Evolutionary conservation across 148 eudicot genomes (phyloP), one percentile per base, ranked within the genome.

Genomic region (Rhododendron henanense): DNA sequence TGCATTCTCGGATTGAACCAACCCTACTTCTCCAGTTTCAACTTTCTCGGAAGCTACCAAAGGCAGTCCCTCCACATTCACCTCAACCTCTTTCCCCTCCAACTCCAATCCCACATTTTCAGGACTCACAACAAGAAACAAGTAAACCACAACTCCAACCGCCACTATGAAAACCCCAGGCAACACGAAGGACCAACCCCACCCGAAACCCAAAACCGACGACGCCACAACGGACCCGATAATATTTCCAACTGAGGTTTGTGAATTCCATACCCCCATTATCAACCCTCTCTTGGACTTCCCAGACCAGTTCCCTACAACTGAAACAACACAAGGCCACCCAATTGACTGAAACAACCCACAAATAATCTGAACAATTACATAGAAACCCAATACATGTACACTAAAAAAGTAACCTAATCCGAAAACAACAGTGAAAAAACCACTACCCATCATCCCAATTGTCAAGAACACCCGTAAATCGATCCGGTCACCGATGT

Each of bases 151-250:
- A 87, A 84, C 57, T 13, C 96, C 94, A 44, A 90, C 85, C 25
- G 92, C 41, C 51, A 94, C 69, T 13, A 95, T 90, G 16, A 93
- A 89, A 10, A 94, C 15, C 18, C 98, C 99, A 19, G 99, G 98
- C 89, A 93, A 90, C 73, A 93, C 87, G 87, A 97, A 97, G 4
- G 98, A 93, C 98, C 99, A 97, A 57, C 99, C 99, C 99, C 99
- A 97, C 48, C 99, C 99, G 84, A 86, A 91, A 13, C 92, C 93
- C 61, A 97, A 85, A 85, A 93, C 92, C 0, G 93, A 94, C 0
- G 98, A 93, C 0, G 98, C 99, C n/a, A 93, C 86, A 35, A 97
- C 15, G 3, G 99, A 97, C 1, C 99, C 99, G 1, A 95, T 47
- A 79, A 97, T 95, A 69, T 97, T 97, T 9, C 99, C 99, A 28